phyloP scores from a whole-genome alignment of 2,329 filamentous ascomycete genomes.

The Phialophora verrucosa region DNA sequence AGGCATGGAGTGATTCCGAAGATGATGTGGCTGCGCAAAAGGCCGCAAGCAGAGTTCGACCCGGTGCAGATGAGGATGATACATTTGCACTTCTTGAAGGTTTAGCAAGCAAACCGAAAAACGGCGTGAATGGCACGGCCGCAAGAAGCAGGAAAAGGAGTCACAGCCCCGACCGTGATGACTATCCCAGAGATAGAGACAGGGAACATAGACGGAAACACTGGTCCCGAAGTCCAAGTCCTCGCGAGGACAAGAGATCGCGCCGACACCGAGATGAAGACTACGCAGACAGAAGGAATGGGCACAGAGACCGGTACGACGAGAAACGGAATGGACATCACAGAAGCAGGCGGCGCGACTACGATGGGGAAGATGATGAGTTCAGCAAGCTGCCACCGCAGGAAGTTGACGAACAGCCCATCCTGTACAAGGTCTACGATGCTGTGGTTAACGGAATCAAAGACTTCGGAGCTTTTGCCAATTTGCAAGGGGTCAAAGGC shows the following conservation, averaged over 20 bases:
- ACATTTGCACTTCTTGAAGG: slow-evolving; percentile 91
- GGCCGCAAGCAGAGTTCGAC: slow-evolving; percentile 42
- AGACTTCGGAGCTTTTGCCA: slow-evolving; percentile 95
- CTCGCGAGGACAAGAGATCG: slow-evolving; percentile 47
- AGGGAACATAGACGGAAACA: slow-evolving; percentile 53
- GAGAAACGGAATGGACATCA: slow-evolving; percentile 45
- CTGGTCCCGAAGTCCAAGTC: slow-evolving; percentile 60
- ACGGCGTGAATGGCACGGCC: slow-evolving; percentile 45
- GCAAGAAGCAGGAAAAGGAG: slow-evolving; percentile 59
- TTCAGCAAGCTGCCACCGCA: slow-evolving; percentile 70
- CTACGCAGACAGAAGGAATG: slow-evolving; percentile 46
- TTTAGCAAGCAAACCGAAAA: slow-evolving; percentile 69
- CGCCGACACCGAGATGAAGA: slow-evolving; percentile 54
- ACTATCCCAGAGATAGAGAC: slow-evolving; percentile 56
- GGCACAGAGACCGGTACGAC: slow-evolving; percentile 27
- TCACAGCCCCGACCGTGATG: slow-evolving; percentile 58
- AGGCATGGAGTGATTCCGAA: slow-evolving; percentile 59
- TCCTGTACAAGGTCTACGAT: slow-evolving; percentile 85
- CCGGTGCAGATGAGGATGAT: slow-evolving; percentile 71
- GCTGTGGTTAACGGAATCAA: slow-evolving; percentile 91
- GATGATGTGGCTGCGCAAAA: slow-evolving; percentile 42
- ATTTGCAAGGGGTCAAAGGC: slow-evolving; percentile 81
- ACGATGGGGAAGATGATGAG: slow-evolving; percentile 57
- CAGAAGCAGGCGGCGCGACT: slow-evolving; percentile 50
- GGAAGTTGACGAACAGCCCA: slow-evolving; percentile 80